phyloP scores from a whole-genome alignment of 768 basidiomycete genomes.

The Lentinula edodes region DNA sequence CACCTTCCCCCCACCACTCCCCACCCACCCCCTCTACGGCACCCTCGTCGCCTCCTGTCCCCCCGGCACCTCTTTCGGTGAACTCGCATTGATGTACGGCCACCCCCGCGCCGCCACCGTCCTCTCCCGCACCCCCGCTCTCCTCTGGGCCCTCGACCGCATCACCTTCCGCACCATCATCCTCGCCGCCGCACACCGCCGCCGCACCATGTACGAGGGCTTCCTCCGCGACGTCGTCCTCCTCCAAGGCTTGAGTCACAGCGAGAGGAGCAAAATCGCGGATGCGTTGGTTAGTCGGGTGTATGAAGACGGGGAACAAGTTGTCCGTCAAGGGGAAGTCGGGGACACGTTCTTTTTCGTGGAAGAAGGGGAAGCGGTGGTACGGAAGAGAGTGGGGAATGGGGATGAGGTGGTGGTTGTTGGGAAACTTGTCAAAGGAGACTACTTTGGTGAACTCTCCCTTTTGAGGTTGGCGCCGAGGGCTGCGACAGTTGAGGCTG shows the following conservation, averaged over 20 bases:
- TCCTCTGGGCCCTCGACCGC: constrained; percentile 93
- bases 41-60: constrained; percentile 81
- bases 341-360: constrained; percentile 98
- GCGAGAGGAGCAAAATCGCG: constrained; percentile 94
- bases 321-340: constrained; percentile 90
- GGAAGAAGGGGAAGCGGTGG: constrained; percentile 88
- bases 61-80: constrained; percentile 87
- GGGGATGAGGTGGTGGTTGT: constrained; percentile 66
- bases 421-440: constrained; percentile 77
- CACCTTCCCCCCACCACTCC: constrained; percentile 51
- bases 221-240: constrained; percentile 91
- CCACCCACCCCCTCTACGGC: constrained; percentile 67
- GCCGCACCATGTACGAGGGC: constrained; percentile 93
- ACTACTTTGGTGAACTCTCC: constrained; percentile 98
- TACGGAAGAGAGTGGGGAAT: constrained; percentile 60
- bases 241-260: constrained; percentile 76
- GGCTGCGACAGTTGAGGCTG: constrained; percentile 93
- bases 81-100: constrained; percentile 97
- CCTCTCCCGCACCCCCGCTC: constrained; percentile 73
- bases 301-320: constrained; percentile 78
- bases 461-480: constrained; percentile 84
- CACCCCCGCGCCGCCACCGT: constrained; percentile 95
- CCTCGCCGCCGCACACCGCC: constrained; percentile 83
- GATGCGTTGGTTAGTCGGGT: constrained; percentile 86
- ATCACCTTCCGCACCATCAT: constrained; percentile 98